Conservation (phyloP, 148 eudicot species). For the Heliosperma pusillum region DNA sequence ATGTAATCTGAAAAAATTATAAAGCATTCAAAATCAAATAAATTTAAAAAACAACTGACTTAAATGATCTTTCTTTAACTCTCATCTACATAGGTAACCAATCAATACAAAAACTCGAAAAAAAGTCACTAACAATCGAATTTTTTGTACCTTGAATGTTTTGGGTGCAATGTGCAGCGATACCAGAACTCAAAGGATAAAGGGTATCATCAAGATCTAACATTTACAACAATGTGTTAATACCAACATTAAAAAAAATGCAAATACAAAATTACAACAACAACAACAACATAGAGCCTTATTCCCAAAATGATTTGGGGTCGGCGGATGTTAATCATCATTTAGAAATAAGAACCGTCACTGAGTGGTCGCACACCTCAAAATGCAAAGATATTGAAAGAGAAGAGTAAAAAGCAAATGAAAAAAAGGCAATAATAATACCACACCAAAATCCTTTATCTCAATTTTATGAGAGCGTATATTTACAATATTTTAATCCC, state of each 20-base stretch:
- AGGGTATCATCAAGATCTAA: conserved; percentile 98
- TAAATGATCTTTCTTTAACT: too few relatives aligned
- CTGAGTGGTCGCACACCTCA: too few relatives aligned
- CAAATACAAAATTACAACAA: not conserved
- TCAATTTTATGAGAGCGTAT: too few relatives aligned
- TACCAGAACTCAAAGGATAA: conserved; percentile 78
- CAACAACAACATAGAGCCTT: too few relatives aligned
- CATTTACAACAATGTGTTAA: not conserved
- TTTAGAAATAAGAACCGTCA: too few relatives aligned
- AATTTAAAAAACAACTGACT: not conserved
- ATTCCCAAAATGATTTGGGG: too few relatives aligned
- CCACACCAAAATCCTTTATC: too few relatives aligned
- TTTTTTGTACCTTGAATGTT: conserved; percentile 63
- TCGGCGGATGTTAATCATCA: too few relatives aligned
- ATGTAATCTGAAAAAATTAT: conserved; percentile 52
- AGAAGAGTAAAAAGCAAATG: too few relatives aligned
- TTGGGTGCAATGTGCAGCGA: conserved; percentile 49
- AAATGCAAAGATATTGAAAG: too few relatives aligned
- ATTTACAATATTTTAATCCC: too few relatives aligned
- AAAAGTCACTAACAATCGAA: not conserved
- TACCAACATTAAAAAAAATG: not conserved
- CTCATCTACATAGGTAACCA: not conserved
- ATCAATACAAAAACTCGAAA: not conserved
- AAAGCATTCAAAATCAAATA: not conserved
- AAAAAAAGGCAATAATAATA: too few relatives aligned